Conservation (phyloP, 495 filamentous ascomycete genomes). For the Podospora bellae-mahoneyi region DNA sequence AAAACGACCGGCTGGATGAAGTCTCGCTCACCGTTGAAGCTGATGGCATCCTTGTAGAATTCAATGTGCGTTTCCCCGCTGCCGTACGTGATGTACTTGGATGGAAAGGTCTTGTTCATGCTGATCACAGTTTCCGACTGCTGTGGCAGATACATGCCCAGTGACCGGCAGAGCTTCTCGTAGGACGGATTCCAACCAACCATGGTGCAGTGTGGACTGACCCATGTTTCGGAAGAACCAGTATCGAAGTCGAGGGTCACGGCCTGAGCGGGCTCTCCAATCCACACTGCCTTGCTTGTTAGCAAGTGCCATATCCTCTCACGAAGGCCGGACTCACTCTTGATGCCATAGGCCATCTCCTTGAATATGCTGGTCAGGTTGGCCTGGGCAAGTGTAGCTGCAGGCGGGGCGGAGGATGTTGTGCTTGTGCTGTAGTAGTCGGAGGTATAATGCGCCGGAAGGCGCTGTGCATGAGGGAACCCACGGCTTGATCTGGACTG, state of each 20-base stretch:
- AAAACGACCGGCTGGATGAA: background rate
- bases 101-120: conserved; percentile 62
- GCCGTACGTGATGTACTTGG: conserved; percentile 39
- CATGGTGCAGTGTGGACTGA: conserved; percentile 36
- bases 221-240: conserved; percentile 82
- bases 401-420: conserved; percentile 2
- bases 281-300: conserved; percentile 38
- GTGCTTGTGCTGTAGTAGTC: background rate
- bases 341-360: conserved; percentile 24
- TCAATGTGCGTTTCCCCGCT: conserved; percentile 17
- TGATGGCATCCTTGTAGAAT: conserved; percentile 22
- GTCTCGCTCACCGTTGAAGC: conserved; percentile 16
- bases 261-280: conserved; percentile 64
- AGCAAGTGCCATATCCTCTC: background rate
- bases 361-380: conserved; percentile 19
- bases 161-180: conserved; percentile 18
- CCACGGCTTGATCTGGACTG: background rate
- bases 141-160: conserved; percentile 29
- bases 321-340: conserved; percentile 6
- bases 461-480: background rate
- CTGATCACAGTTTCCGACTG: conserved; percentile 54
- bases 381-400: conserved; percentile 1
- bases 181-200: conserved; percentile 17
- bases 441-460: background rate
- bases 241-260: conserved; percentile 60